A percentile compares a stretch with the other conserved stretches of the same genome.
phyloP scores from a whole-genome alignment of 805 yeast species.

The Metschnikowia gelsemii region DNA sequence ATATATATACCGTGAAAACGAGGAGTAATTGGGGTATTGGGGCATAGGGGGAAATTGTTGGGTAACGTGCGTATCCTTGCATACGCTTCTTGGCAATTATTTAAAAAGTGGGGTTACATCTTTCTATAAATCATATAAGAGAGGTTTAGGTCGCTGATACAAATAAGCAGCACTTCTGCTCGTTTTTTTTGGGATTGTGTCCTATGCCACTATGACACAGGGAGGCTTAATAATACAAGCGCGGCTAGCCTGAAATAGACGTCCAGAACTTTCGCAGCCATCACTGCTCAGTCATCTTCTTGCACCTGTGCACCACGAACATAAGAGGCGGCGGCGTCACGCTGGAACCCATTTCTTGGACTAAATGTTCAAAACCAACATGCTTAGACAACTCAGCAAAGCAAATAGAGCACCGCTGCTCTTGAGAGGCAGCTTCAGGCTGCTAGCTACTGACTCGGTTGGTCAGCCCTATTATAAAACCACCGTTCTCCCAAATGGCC shows the following conservation, averaged over 20 bases:
- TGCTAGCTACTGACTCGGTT: constrained; percentile 11
- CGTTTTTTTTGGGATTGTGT: no score
- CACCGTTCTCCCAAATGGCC: constrained; percentile 81
- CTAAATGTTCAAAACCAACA: neutral
- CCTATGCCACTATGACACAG: no score
- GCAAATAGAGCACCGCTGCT: neutral
- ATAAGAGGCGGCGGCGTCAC: constrained; percentile 6
- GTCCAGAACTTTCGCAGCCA: constrained; percentile 1
- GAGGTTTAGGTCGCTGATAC: no score
- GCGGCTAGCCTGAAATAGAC: neutral
- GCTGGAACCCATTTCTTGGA: neutral
- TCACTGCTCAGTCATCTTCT: neutral
- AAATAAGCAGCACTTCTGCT: no score
- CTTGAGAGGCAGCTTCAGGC: constrained; percentile 2
- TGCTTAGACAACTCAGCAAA: constrained; percentile 8
- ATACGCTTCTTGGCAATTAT: no score
- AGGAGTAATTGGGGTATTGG: neutral
- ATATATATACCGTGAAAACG: no score
- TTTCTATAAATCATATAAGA: no score
- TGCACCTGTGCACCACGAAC: constrained; percentile 12
- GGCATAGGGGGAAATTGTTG: no score
- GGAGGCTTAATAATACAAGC: neutral
- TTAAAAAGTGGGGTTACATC: no score
- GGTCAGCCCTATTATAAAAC: constrained; percentile 42
- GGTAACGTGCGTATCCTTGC: no score